Conservation (phyloP, 805 yeast genomes). For the Starmerella bombi region DNA sequence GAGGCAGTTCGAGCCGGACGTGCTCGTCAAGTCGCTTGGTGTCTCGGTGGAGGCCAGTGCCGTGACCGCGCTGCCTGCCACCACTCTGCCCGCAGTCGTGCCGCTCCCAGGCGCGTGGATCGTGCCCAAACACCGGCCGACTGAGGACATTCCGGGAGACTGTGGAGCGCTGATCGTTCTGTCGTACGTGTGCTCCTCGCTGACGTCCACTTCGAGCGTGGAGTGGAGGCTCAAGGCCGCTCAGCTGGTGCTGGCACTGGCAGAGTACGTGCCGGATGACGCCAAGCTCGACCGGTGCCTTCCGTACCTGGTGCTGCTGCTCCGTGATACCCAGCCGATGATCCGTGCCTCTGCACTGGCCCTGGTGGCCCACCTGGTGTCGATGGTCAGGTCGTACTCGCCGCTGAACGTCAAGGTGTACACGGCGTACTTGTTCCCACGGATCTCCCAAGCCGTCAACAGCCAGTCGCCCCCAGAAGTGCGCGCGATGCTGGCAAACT, state of each 20-base stretch:
- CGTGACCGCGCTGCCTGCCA: constrained; percentile 4
- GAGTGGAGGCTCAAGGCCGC: constrained; percentile 53
- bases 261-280: constrained; percentile 69
- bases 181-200: constrained; percentile 43
- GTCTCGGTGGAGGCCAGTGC: constrained; percentile 2
- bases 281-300: constrained; percentile 72
- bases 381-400: constrained; percentile 48
- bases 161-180: constrained; percentile 45
- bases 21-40: constrained; percentile 8
- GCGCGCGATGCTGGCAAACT: constrained; percentile 54
- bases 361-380: constrained; percentile 52
- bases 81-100: constrained; percentile 13
- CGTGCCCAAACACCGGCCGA: constrained; percentile 1
- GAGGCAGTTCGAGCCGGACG: constrained; percentile 11
- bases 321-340: constrained; percentile 52
- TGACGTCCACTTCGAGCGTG: constrained; percentile 49
- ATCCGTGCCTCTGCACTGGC: constrained; percentile 58
- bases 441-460: constrained; percentile 35
- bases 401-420: constrained; percentile 67
- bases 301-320: constrained; percentile 61
- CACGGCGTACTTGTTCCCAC: constrained; percentile 71
- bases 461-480: constrained; percentile 35
- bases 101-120: constrained; percentile 7
- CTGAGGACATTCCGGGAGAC: not conserved
- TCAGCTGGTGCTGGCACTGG: constrained; percentile 59